phyloP scores from a whole-genome alignment of 129 eudicot species.

The Flaveria bidentis region DNA sequence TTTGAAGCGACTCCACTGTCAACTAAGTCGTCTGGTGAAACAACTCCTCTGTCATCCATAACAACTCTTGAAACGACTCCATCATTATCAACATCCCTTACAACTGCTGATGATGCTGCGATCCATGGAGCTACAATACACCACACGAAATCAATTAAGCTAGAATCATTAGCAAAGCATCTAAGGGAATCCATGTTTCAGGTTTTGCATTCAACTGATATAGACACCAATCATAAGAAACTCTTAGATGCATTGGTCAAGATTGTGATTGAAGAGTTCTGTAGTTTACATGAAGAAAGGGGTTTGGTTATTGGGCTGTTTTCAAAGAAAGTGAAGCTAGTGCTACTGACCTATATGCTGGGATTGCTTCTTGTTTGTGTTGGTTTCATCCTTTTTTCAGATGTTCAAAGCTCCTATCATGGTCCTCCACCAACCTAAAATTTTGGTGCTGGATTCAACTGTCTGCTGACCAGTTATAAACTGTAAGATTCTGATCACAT shows the following conservation, averaged over 20 bases:
- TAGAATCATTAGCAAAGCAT: conserved; percentile 31
- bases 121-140: conserved; percentile 7
- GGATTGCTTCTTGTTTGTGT: conserved; percentile 25
- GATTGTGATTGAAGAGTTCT: conserved; percentile 35
- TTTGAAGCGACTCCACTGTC: conserved; percentile 26
- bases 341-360: conserved; percentile 26
- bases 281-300: conserved; percentile 28
- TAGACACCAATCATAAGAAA: conserved; percentile 31
- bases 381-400: conserved; percentile 28
- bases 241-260: conserved; percentile 31
- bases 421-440: conserved; percentile 44
- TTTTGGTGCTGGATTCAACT: conserved; percentile 3
- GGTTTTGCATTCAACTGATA: conserved; percentile 27
- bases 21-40: conserved; percentile 11
- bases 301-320: neutral
- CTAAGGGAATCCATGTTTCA: conserved; percentile 27
- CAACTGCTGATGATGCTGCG: neutral
- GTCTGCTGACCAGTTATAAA: neutral
- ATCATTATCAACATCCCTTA: neutral
- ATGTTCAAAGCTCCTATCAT: conserved; percentile 35
- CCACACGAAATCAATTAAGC: conserved; percentile 7
- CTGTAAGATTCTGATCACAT: conserved; percentile 26
- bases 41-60: conserved; percentile 7
- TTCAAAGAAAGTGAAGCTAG: conserved; percentile 13
- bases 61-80: neutral